Base-by-base conservation (phyloP, 306 rosid species). In the Sechiopsis laciniata region DNA sequence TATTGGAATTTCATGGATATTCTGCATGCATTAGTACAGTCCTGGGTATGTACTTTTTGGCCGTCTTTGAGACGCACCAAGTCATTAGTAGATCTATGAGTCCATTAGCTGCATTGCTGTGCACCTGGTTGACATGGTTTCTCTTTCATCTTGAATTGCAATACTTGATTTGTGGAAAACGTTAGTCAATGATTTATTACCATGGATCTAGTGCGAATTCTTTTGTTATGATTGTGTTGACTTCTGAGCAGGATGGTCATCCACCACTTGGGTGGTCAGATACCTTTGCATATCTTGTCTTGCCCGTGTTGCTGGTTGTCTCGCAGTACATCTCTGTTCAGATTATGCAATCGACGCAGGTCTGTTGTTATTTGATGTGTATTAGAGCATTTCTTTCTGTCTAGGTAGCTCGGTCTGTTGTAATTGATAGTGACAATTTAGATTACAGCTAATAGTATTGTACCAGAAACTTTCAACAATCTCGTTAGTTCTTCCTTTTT, bases 191-290 rank as follows among this genome's bases (percentile, higher is more conserved):
- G 4, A 37, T 7, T 76, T 56, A 71, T 45, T 52, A 37, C 17
- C 22, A 62, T 62, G 52, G 24, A 56, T 42, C 54, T 24, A 55
- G 35, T 3, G 32, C 66, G 8, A 14, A 66, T 77, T 79, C 64
- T 57, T 65, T 57, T 51, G 24, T 40, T 46, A 15, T 64, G 55
- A 80, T 32, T 79, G 72, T n/a, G 61, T 79, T 73, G 37, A 72
- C 78, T 77, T 77, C 55, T 69, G 82, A 61, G 58, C 85, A 95
- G 99, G 99, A 91, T 81, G 97, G 99, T 76, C 96, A 84, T 63
- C 99, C 99, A 61, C 99, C 97, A 62, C 99, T 95, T 78, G 99
- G 99, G 81, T 95, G 99, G 99, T 82, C 96, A 20, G 97, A 95
- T 83, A 95, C 99, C 50, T 80, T 87, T 59, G 96, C 97, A n/a